These are phyloP conservation scores for Aspergillus alliaceus DNA, from an alignment of 2,329 filamentous ascomycete species.

Conservation along the genomic window DNA sequence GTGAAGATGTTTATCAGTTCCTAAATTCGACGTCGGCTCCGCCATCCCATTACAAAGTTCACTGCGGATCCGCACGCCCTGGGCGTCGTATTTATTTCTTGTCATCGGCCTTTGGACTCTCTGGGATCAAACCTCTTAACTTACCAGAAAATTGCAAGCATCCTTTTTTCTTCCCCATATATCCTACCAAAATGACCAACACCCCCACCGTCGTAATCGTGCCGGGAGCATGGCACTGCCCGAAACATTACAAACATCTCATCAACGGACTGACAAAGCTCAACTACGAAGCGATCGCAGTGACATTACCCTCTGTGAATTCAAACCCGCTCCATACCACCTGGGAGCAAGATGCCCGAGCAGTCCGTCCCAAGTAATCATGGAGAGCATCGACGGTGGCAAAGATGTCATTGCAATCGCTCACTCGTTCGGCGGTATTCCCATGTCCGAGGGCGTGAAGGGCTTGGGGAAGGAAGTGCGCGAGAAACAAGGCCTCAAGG, in stretches of 20 bases:
- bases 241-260: constrained; percentile 25
- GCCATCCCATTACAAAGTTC: neutral
- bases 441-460: constrained; percentile 31
- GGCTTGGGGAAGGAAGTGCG: constrained; percentile 26
- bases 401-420: constrained; percentile 30
- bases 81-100: neutral
- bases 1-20: neutral
- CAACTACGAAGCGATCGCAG: constrained; percentile 21
- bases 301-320: constrained; percentile 25
- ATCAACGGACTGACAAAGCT: constrained; percentile 18
- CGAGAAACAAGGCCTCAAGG: constrained; percentile 16
- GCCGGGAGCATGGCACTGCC: constrained; percentile 31
- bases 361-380: constrained; percentile 22
- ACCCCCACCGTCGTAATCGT: constrained; percentile 27
- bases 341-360: constrained; percentile 29
- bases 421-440: constrained; percentile 35
- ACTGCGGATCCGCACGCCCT: neutral
- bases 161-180: neutral
- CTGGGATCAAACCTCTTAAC: neutral
- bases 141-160: neutral
- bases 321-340: constrained; percentile 24
- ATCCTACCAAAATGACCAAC: constrained; percentile 19
- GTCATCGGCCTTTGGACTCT: neutral
- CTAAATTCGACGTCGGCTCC: neutral
- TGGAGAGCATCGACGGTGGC: constrained; percentile 22